phyloP scores from a whole-genome alignment of 2,329 filamentous ascomycete genomes.

The Ascochyta fabae region DNA sequence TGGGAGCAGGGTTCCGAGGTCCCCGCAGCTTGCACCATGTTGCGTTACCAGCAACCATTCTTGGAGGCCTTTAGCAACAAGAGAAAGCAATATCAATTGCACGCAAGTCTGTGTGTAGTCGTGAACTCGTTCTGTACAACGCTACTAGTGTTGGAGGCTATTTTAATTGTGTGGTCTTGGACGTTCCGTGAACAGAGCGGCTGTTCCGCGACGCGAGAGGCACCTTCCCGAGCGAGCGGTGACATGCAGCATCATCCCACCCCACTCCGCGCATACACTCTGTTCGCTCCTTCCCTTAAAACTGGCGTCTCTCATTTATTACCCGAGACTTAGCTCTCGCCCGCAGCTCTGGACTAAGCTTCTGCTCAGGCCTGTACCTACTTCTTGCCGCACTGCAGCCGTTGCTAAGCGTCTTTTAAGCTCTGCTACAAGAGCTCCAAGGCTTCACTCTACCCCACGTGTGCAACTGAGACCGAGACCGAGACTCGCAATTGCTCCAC shows the following conservation, averaged over 20 bases:
- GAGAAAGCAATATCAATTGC: not conserved
- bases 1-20: slow-evolving; percentile 8
- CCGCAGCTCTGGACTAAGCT: slow-evolving; percentile 34
- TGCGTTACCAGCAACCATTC: not conserved
- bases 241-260: slow-evolving; percentile 8
- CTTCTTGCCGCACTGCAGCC: slow-evolving; percentile 15
- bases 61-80: not conserved
- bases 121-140: no score
- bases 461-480: slow-evolving; percentile 23
- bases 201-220: slow-evolving; percentile 9
- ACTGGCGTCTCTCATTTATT: slow-evolving; percentile 40
- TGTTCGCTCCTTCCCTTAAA: slow-evolving; percentile 26
- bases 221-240: slow-evolving; percentile 10
- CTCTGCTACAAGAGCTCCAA: slow-evolving; percentile 25
- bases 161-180: not conserved
- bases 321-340: slow-evolving; percentile 47
- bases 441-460: slow-evolving; percentile 28
- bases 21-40: slow-evolving; percentile 7
- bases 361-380: slow-evolving; percentile 19
- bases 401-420: slow-evolving; percentile 23
- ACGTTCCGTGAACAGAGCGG: slow-evolving; percentile 9
- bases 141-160: not conserved
- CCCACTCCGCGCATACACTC: slow-evolving; percentile 12
- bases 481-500: slow-evolving; percentile 21
- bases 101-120: not conserved